Conservation (phyloP, 2,329 filamentous ascomycete species). For the Raffaelea albimanens region DNA sequence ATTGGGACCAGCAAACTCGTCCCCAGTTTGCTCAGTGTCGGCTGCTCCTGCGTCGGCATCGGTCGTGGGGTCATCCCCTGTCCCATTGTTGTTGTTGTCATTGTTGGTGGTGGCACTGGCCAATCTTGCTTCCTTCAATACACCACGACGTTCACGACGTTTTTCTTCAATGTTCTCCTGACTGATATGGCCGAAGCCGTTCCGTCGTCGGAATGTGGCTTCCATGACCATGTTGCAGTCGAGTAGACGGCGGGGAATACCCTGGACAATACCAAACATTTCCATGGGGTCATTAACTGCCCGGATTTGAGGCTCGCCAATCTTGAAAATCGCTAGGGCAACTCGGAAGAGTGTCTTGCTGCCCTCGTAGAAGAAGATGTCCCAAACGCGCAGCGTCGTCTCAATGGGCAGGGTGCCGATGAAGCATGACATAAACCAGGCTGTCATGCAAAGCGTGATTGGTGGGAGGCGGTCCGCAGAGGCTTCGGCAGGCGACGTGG, state of each 20-base stretch:
- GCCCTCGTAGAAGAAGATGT: conserved; percentile 91
- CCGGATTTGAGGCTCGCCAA: conserved; percentile 72
- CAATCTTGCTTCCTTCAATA: conserved; percentile 36
- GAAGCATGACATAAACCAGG: conserved; percentile 97
- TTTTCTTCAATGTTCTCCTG: conserved; percentile 74
- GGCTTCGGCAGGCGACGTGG: conserved; percentile 8
- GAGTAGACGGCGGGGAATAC: conserved; percentile 68
- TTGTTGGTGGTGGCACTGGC: conserved; percentile 11
- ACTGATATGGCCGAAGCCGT: conserved; percentile 72
- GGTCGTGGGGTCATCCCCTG: neutral
- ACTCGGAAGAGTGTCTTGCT: conserved; percentile 90
- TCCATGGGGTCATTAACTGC: conserved; percentile 81
- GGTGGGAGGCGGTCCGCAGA: conserved; percentile 57
- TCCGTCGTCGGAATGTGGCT: conserved; percentile 68
- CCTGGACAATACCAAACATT: conserved; percentile 90
- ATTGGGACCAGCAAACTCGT: neutral
- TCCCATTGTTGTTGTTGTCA: neutral
- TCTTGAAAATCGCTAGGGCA: conserved; percentile 83
- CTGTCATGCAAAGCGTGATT: conserved; percentile 84
- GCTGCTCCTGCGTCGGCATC: neutral
- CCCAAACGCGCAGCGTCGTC: conserved; percentile 86
- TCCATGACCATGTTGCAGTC: conserved; percentile 79
- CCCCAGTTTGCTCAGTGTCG: neutral
- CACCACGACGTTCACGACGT: conserved; percentile 55
- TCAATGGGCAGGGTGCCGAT: conserved; percentile 90